Percentiles rank a stretch among this genome's conserved stretches.
These are phyloP conservation scores for Sphagnum contortum DNA, from an alignment of 225 moss, liverwort and hornwort species.

Conservation along the genomic window DNA sequence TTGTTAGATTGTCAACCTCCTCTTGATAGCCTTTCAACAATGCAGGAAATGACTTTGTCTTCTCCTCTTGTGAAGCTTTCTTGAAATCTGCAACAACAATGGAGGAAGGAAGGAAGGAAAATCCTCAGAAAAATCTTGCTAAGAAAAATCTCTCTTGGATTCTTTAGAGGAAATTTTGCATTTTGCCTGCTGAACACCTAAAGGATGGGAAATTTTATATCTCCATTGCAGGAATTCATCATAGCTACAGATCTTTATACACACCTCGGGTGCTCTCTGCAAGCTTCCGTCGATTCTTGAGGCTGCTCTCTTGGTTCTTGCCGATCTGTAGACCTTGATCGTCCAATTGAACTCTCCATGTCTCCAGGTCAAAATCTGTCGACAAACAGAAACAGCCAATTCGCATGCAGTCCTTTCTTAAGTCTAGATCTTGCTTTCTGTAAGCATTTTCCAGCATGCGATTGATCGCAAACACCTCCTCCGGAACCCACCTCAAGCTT, in stretches of 20 bases:
- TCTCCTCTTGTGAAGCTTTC: slow-evolving; percentile 75
- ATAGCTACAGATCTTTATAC: neutral
- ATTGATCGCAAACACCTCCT: no score
- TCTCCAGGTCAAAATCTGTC: slow-evolving; percentile 84
- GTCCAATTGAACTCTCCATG: slow-evolving; percentile 78
- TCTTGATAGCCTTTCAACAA: slow-evolving; percentile 90
- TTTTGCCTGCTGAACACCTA: no score
- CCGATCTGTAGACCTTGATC: slow-evolving; percentile 85
- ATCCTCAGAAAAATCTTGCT: neutral
- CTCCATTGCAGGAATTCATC: no score
- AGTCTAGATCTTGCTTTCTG: no score
- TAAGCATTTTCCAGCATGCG: no score
- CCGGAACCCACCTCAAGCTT: no score
- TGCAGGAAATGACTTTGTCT: slow-evolving; percentile 61
- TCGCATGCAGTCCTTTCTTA: neutral
- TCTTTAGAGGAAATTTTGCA: no score
- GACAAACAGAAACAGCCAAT: neutral
- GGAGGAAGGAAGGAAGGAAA: neutral
- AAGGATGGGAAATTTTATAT: no score
- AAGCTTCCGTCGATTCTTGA: slow-evolving; percentile 85
- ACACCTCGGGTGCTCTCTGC: slow-evolving; percentile 83
- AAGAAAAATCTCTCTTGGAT: neutral
- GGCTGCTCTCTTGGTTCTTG: slow-evolving; percentile 81
- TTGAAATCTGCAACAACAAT: slow-evolving; percentile 56
- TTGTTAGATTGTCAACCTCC: slow-evolving; percentile 93